Conservation (phyloP, 805 yeast species). For the Monosporozyma aerobia region DNA sequence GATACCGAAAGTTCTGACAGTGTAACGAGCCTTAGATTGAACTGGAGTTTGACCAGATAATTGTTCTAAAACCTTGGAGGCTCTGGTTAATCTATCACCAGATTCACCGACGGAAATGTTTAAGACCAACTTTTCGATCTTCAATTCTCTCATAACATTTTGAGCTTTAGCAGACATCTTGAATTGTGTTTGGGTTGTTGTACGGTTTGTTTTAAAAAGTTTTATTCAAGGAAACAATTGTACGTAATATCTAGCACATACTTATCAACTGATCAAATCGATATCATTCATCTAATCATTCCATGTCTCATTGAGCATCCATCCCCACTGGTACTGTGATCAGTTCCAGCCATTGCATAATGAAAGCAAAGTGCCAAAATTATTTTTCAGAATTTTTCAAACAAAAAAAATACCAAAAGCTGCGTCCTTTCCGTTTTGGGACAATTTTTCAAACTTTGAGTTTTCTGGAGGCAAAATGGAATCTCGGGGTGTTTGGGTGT, state of each 20-base stretch:
- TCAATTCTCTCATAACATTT: constrained; percentile 98
- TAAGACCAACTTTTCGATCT: constrained; percentile 98
- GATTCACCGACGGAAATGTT: constrained; percentile 99
- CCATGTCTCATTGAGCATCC: neutral
- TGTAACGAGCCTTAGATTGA: constrained; percentile 99
- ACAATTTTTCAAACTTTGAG: too few relatives aligned
- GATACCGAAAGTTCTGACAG: constrained; percentile 99
- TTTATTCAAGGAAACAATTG: neutral
- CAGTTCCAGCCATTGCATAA: neutral
- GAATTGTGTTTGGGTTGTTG: constrained; percentile 14
- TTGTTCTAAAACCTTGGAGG: constrained; percentile 99
- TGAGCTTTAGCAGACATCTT: constrained; percentile 51
- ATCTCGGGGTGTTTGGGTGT: too few relatives aligned
- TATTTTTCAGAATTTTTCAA: neutral
- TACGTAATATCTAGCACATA: neutral
- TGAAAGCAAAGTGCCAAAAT: neutral
- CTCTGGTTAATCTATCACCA: constrained; percentile 99
- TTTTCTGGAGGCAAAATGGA: too few relatives aligned
- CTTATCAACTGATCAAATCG: neutral
- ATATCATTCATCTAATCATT: neutral
- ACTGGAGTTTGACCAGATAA: constrained; percentile 99
- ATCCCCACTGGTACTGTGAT: too few relatives aligned
- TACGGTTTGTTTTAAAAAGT: neutral
- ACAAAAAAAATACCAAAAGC: too few relatives aligned
- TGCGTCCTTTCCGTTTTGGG: neutral